Base-by-base conservation (phyloP, 495 filamentous ascomycete genomes). In the Hypoxylon fuscum region DNA sequence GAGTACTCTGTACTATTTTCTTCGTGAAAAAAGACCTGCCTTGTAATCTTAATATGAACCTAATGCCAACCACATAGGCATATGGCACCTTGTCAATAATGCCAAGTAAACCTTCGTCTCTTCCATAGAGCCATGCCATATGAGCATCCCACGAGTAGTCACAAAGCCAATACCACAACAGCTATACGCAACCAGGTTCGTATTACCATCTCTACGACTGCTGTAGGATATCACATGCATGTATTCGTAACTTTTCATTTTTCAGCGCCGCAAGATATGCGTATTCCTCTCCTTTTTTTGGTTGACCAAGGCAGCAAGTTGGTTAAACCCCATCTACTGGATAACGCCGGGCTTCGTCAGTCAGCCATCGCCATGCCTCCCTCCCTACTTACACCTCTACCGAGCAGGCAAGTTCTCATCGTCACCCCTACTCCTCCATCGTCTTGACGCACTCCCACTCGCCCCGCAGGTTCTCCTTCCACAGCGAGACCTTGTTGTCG, bases 391-490 rank as follows among this genome's bases (percentile, higher is more conserved):
- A 50, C 29, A 10, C 11, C 45, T 31, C 25, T 6, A 38, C 43
- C 21, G 42, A 12, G 42, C 17, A 21, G 31, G 27, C 27, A 12
- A 14, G 11, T 21, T 27, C 17, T 14, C n/a, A 15, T 38, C 1
- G 42, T 69, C 81, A 15, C 15, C 1, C 44, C 68, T 81, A 97
- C 80, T 98, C 95, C 76, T 97, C 94, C 72, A 98, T 93, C 62
- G 90, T 91, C 82, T 95, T 96, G 42, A 97, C 92, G 68, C 88
- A 91, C 79, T 98, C 93, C 95, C 95, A 98, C 70, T 88, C 85
- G 34, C 87, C 86, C 70, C 82, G 87, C 56, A 91, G 72, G 66
- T 89, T 88, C 80, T 95, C 90, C 79, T 90, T 92, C 91, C 90
- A 94, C 57, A 95, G 72, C 52, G 87, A 94, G 27, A 98, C 93